Conservation (phyloP, 2,329 filamentous ascomycete species). For the Neonectria hederae region DNA sequence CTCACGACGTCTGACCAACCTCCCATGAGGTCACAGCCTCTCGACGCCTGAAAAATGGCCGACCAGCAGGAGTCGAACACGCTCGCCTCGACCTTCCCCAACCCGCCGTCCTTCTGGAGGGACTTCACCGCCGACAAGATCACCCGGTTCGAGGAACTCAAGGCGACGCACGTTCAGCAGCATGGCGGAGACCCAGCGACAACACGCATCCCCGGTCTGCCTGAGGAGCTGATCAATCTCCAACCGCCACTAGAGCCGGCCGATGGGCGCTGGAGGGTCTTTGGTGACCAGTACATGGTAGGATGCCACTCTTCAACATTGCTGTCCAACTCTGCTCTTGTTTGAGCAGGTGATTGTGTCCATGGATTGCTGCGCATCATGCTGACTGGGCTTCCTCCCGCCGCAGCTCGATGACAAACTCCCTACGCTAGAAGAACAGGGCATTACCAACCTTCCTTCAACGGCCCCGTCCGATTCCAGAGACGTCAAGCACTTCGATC, state of each 20-base stretch:
- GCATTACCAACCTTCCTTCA: conserved; percentile 72
- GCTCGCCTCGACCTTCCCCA: conserved; percentile 77
- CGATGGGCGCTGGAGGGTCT: conserved; percentile 76
- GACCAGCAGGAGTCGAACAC: conserved; percentile 59
- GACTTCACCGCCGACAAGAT: conserved; percentile 84
- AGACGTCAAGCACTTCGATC: conserved; percentile 67
- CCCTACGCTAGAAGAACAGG: conserved; percentile 73
- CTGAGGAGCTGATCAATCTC: conserved; percentile 77
- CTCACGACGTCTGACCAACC: not conserved
- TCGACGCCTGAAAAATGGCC: conserved; percentile 60
- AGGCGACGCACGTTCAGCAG: conserved; percentile 50
- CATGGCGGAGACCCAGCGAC: conserved; percentile 41
- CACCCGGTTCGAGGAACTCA: conserved; percentile 60
- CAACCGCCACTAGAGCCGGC: conserved; percentile 82
- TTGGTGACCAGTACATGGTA: conserved; percentile 73
- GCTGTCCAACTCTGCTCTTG: not conserved
- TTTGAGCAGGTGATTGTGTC: not conserved
- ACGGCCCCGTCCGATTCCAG: conserved; percentile 53
- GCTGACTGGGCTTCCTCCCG: conserved; percentile 5
- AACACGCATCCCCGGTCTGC: conserved; percentile 60
- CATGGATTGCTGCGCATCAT: not conserved
- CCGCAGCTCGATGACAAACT: conserved; percentile 68
- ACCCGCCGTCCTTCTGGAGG: conserved; percentile 90
- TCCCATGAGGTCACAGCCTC: conserved; percentile 28
- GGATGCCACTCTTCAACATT: conserved; percentile 7